These are phyloP conservation scores for Platismatia glauca DNA, from an alignment of 495 filamentous ascomycete genomes.

Conservation along the genomic window DNA sequence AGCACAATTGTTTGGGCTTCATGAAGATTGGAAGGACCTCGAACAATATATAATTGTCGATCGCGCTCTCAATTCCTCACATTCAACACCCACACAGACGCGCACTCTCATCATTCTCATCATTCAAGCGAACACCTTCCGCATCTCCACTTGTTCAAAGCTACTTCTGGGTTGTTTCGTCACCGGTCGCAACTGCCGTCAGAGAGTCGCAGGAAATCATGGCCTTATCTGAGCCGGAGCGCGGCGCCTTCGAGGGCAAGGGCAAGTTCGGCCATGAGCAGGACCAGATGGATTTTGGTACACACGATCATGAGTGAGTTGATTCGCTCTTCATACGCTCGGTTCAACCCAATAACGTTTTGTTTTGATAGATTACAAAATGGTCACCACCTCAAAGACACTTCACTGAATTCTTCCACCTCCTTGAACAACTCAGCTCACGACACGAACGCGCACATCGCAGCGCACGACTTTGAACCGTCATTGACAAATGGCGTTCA, in stretches of 20 bases:
- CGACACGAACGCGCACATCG: constrained; percentile 13
- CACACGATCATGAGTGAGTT: constrained; percentile 42
- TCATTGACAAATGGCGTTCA: constrained; percentile 14
- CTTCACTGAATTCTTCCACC: constrained; percentile 11
- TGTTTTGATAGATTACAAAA: constrained; percentile 12
- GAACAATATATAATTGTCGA: not conserved
- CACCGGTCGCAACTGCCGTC: constrained; percentile 24
- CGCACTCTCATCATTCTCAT: not conserved
- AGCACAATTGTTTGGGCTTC: not conserved
- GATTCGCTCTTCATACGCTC: no score
- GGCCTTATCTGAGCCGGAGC: constrained; percentile 43
- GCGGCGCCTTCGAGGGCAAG: constrained; percentile 36
- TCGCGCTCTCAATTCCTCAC: not conserved
- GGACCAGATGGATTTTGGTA: constrained; percentile 38
- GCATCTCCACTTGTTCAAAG: not conserved
- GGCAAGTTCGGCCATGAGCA: constrained; percentile 39
- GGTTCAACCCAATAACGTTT: no score
- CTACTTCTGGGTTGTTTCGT: not conserved
- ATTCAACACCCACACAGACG: not conserved
- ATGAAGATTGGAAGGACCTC: not conserved
- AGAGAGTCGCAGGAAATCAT: constrained; percentile 32
- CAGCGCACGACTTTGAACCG: constrained; percentile 10
- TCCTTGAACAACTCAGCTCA: constrained; percentile 20
- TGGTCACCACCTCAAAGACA: constrained; percentile 16
- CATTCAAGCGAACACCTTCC: not conserved